A percentile compares a stretch with the other conserved stretches of the same genome.
Conservation (phyloP, 78 protist genomes). For the Dictyostelium citrinum region DNA sequence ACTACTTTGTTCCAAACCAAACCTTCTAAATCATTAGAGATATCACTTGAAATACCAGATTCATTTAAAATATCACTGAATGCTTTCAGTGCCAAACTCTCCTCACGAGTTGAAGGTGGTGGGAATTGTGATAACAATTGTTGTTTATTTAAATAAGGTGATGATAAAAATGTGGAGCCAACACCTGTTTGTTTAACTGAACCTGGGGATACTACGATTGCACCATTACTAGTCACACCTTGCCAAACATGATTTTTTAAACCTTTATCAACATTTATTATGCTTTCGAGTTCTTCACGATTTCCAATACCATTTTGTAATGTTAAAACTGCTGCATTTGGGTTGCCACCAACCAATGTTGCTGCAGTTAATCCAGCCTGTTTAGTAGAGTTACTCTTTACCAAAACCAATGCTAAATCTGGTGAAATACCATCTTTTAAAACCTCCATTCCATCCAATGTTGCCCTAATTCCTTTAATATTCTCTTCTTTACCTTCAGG, state of each 20-base stretch:
- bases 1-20: slow-evolving; percentile 84
- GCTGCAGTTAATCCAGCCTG: slow-evolving; percentile 69
- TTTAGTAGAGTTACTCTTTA: slow-evolving; percentile 62
- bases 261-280: slow-evolving; percentile 22
- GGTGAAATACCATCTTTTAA: slow-evolving; percentile 58
- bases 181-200: slow-evolving; percentile 80
- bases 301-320: slow-evolving; percentile 94
- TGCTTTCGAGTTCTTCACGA: slow-evolving; percentile 37
- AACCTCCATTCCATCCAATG: slow-evolving; percentile 57
- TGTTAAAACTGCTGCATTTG: slow-evolving; percentile 76
- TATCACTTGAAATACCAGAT: slow-evolving; percentile 42
- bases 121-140: background rate
- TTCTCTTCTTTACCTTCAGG: slow-evolving; percentile 33
- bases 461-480: slow-evolving; percentile 43
- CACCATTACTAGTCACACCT: slow-evolving; percentile 83
- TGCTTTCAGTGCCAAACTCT: background rate
- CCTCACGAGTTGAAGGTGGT: slow-evolving; percentile 1
- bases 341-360: slow-evolving; percentile 3
- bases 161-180: slow-evolving; percentile 78
- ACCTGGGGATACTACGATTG: slow-evolving; percentile 47
- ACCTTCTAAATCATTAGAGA: slow-evolving; percentile 14
- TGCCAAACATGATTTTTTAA: slow-evolving; percentile 77
- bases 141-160: background rate
- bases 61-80: slow-evolving; percentile 34
- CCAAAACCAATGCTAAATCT: slow-evolving; percentile 74